Percentiles rank a stretch among this genome's conserved stretches.
These are phyloP conservation scores for Tylopilus sp. DNA, from an alignment of 1,284 basidiomycete genomes.

Conservation along the genomic window DNA sequence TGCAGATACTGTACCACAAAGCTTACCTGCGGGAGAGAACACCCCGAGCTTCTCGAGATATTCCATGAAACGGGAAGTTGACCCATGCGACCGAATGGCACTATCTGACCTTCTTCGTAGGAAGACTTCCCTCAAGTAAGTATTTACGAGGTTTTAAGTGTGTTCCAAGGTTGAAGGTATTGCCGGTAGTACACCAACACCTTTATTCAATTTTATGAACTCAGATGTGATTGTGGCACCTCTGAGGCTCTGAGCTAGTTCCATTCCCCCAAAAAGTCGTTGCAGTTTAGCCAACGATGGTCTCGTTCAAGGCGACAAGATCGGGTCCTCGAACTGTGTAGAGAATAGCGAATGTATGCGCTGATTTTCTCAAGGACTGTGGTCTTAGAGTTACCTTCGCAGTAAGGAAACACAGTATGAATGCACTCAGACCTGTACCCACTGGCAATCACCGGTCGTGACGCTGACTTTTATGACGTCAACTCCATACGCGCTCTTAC, in stretches of 20 bases:
- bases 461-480: conserved; percentile 87
- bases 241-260: conserved; percentile 55
- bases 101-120: conserved; percentile 51
- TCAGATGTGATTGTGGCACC: background rate
- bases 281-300: conserved; percentile 90
- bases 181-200: conserved; percentile 55
- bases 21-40: conserved; percentile 86
- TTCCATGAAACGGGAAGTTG: conserved; percentile 86
- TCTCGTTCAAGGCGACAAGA: conserved; percentile 87
- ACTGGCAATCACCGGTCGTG: conserved; percentile 68
- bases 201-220: no score
- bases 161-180: conserved; percentile 71
- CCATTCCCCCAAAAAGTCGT: conserved; percentile 89
- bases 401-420: conserved; percentile 80
- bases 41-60: conserved; percentile 84
- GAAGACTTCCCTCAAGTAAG: conserved; percentile 85
- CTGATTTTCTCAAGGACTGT: conserved; percentile 30
- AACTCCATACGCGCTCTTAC: conserved; percentile 90
- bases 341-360: conserved; percentile 47
- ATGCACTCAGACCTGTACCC: background rate
- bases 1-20: conserved; percentile 71
- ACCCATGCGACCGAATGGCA: background rate
- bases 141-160: background rate
- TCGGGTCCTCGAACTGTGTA: conserved; percentile 90
- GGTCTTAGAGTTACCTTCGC: conserved; percentile 96